phyloP scores from a whole-genome alignment of 768 basidiomycete species.

The Mycena albidolilacea region DNA sequence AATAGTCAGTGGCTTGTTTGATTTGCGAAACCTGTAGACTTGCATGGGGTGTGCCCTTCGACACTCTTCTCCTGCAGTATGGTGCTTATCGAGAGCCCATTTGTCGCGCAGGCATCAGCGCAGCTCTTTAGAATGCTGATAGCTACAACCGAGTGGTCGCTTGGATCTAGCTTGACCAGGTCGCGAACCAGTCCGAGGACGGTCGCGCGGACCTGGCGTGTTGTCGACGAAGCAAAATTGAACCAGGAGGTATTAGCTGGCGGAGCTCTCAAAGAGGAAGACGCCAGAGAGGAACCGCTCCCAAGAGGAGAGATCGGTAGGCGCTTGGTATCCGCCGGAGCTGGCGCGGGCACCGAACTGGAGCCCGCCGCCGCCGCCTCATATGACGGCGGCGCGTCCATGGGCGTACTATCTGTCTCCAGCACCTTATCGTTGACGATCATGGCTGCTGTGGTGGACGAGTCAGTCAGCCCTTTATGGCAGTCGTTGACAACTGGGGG shows the following conservation, averaged over 20 bases:
- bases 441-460: slow-evolving; percentile 15
- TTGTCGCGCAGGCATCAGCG: slow-evolving; percentile 58
- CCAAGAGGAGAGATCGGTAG: background rate
- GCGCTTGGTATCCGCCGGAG: slow-evolving; percentile 23
- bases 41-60: slow-evolving; percentile 58
- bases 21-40: background rate
- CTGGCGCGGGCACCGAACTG: background rate
- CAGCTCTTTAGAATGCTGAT: slow-evolving; percentile 60
- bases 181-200: slow-evolving; percentile 58
- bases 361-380: slow-evolving; percentile 27
- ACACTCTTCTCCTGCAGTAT: slow-evolving; percentile 63
- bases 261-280: slow-evolving; percentile 27
- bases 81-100: slow-evolving; percentile 55
- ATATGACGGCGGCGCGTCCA: slow-evolving; percentile 35
- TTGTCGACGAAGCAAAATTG: slow-evolving; percentile 33
- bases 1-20: background rate
- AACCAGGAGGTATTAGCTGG: slow-evolving; percentile 30
- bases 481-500: no score
- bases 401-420: background rate
- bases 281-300: slow-evolving; percentile 16
- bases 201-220: slow-evolving; percentile 55
- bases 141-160: slow-evolving; percentile 32
- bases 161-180: slow-evolving; percentile 46
- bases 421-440: slow-evolving; percentile 27
- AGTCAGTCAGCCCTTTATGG: slow-evolving; percentile 6